phyloP scores from a whole-genome alignment of 495 filamentous ascomycete species.

The Achaetomiella virescens region DNA sequence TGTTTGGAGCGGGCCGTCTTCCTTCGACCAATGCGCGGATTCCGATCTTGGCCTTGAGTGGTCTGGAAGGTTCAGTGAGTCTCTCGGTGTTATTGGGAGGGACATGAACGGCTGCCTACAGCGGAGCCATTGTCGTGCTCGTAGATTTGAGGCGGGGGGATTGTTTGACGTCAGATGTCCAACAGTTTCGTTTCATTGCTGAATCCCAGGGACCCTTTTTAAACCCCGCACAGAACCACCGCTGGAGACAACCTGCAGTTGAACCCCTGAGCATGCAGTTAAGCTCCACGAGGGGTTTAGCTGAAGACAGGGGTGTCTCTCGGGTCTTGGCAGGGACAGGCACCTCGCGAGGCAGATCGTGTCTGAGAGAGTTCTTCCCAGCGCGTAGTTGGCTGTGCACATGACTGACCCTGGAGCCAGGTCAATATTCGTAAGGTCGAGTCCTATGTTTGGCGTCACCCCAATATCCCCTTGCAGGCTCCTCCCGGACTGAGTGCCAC shows the following conservation, averaged over 20 bases:
- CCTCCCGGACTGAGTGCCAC: no score
- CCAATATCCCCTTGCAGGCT: no score
- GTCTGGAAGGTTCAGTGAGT: slow-evolving; percentile 15
- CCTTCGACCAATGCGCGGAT: slow-evolving; percentile 33
- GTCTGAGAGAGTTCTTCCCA: no score
- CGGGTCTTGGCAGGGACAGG: slow-evolving; percentile 4
- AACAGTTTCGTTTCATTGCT: no score
- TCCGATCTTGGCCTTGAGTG: slow-evolving; percentile 30
- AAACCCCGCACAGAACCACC: not conserved
- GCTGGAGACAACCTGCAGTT: not conserved
- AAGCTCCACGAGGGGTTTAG: slow-evolving; percentile 6
- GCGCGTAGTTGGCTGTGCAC: no score
- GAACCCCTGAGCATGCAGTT: not conserved
- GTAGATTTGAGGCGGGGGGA: not conserved
- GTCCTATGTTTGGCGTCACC: no score
- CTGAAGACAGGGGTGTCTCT: slow-evolving; percentile 15
- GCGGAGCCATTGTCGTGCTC: slow-evolving; percentile 13
- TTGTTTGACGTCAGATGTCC: not conserved
- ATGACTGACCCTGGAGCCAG: no score
- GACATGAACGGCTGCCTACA: slow-evolving; percentile 13
- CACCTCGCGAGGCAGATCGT: slow-evolving; percentile 17
- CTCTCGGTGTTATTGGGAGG: not conserved
- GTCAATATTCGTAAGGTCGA: no score
- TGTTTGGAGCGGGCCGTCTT: slow-evolving; percentile 20
- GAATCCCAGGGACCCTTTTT: not conserved